Evolutionary conservation across 1,284 basidiomycete genomes (phyloP), one percentile per base, ranked within the genome.

Genomic region (Anthracocystis walkeri): DNA sequence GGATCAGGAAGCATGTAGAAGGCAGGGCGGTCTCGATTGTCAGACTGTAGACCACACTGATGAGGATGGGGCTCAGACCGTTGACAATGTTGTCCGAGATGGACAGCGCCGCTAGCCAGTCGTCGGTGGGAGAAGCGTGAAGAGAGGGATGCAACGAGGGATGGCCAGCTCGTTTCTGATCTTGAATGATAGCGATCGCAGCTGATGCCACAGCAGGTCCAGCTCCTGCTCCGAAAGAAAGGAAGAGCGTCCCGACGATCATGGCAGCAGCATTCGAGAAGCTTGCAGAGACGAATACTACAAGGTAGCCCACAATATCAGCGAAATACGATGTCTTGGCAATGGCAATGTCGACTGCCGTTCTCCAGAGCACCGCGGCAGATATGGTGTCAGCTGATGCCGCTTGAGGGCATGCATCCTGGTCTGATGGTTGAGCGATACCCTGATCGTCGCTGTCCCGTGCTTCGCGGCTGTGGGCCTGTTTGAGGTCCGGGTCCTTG

Each of bases 81-180:
- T 75, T 75, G 44, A 71, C 68, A 4, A 75, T 50, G 18, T 71
- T 71, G 52, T 75, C 73, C 31, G 63, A 67, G 45, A 71, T 63
- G 11, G 73, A 71, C 6, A 67, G 51, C 2, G 68, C 67, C 16
- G 73, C 68, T 1, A 75, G 58, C 73, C 73, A 75, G 23, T 66
- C 73, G 29, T 75, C 73, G 5, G 67, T 70, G 25, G 72, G 67
- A 4, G 63, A 64, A 10, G 72, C 46, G 31, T 75, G 67, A 2
- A 70, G 57, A 14, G 53, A 35, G 10, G 63, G 51, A 35, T 70
- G 62, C 20, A 75, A 25, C 8, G 72, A 57, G 16, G 66, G 67
- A 31, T 66, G 60, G 4, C 59, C 58, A 16, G 64, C 56, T 27
- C 56, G 54, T 21, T 63, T 57, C 42, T 64, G 65, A 31, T 75